Conservation (phyloP, 2,329 filamentous ascomycete species). For the Cylindrodendrum hubeiense region DNA sequence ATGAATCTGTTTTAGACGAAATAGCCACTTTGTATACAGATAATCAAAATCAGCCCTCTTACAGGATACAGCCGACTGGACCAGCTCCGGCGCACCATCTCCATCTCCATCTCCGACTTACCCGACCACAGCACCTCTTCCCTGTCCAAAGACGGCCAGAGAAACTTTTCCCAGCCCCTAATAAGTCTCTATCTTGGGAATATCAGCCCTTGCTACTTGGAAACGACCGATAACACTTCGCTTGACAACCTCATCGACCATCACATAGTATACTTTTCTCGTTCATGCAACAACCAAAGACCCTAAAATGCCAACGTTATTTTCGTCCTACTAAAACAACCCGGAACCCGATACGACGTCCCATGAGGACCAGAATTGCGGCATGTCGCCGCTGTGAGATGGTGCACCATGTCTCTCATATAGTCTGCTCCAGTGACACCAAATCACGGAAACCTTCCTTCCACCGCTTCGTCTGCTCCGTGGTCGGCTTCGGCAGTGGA, state of each 20-base stretch:
- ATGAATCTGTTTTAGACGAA: constrained; percentile 8
- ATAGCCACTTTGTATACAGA: constrained; percentile 6
- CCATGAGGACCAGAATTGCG: constrained; percentile 12
- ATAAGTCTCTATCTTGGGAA: no score
- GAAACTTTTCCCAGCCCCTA: background rate
- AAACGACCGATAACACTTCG: background rate
- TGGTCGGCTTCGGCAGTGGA: constrained; percentile 56
- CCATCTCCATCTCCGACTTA: background rate
- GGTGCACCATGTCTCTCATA: constrained; percentile 46
- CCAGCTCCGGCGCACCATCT: background rate
- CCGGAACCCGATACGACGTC: constrained; percentile 6
- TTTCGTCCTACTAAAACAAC: constrained; percentile 26
- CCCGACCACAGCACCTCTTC: background rate
- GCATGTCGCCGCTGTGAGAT: constrained; percentile 17
- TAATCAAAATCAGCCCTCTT: constrained; percentile 14
- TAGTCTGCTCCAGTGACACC: constrained; percentile 63
- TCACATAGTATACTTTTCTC: background rate
- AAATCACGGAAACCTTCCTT: constrained; percentile 68
- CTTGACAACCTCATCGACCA: background rate
- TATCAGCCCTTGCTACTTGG: background rate
- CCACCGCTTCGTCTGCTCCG: constrained; percentile 63
- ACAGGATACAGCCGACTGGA: constrained; percentile 6
- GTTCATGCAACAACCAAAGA: background rate
- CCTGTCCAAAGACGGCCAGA: background rate
- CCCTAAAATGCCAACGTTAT: constrained; percentile 10